Conservation (phyloP, 1,284 basidiomycete species). For the Irpex sp. region DNA sequence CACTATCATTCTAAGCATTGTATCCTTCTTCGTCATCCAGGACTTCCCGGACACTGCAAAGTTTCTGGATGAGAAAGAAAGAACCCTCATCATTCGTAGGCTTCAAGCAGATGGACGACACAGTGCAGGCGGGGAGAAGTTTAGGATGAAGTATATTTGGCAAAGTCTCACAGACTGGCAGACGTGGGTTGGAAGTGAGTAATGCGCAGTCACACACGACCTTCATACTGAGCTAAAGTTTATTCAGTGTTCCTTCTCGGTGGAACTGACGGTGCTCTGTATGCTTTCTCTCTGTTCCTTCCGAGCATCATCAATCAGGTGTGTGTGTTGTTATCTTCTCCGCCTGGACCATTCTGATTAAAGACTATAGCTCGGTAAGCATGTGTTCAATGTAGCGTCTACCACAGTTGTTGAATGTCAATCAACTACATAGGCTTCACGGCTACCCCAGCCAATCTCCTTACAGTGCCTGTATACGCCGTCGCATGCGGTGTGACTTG, state of each 20-base stretch:
- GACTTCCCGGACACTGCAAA: constrained; percentile 81
- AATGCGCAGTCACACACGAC: neutral
- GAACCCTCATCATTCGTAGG: constrained; percentile 61
- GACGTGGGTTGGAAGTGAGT: constrained; percentile 61
- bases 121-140: constrained; percentile 65
- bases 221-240: neutral
- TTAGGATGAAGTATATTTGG: constrained; percentile 58
- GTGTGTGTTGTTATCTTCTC: constrained; percentile 38
- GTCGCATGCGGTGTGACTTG: constrained; percentile 65
- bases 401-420: neutral
- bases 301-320: constrained; percentile 65
- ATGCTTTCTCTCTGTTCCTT: constrained; percentile 71
- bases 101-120: constrained; percentile 64
- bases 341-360: neutral
- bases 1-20: constrained; percentile 40
- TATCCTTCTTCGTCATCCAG: constrained; percentile 73
- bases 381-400: neutral
- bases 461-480: constrained; percentile 67
- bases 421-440: constrained; percentile 43
- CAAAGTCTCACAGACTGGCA: constrained; percentile 68
- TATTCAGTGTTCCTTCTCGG: neutral
- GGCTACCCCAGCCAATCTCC: constrained; percentile 67
- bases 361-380: neutral
- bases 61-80: constrained; percentile 69
- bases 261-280: constrained; percentile 46